phyloP scores from a whole-genome alignment of 2,329 filamentous ascomycete genomes.

The Raffaelea ambrosiae region DNA sequence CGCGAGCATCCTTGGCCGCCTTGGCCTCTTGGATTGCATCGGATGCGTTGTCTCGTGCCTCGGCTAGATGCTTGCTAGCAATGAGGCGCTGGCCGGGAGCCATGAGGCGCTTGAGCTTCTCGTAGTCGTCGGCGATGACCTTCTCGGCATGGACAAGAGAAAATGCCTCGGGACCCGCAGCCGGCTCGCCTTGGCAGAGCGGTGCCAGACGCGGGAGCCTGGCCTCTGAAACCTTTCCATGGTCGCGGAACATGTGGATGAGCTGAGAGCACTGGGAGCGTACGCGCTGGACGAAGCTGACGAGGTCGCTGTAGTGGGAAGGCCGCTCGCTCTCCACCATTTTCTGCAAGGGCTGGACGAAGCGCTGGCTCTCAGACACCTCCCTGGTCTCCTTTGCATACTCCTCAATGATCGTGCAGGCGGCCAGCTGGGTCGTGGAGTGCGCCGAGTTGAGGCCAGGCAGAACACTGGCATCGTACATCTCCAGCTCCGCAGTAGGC shows the following conservation, averaged over 20 bases:
- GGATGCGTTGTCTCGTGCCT: conserved; percentile 63
- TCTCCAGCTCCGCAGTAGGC: conserved; percentile 52
- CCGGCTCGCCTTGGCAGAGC: conserved; percentile 85
- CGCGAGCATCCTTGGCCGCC: conserved; percentile 68
- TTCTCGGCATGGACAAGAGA: conserved; percentile 82
- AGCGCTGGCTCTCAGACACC: conserved; percentile 45
- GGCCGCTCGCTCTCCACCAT: conserved; percentile 79
- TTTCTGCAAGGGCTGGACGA: conserved; percentile 57
- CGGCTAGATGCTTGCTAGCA: conserved; percentile 67
- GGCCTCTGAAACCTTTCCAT: conserved; percentile 68
- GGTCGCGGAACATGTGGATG: conserved; percentile 83
- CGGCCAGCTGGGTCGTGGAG: conserved; percentile 78
- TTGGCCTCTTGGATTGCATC: conserved; percentile 73
- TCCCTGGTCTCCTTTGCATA: conserved; percentile 57
- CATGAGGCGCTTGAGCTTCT: conserved; percentile 80
- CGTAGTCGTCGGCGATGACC: conserved; percentile 76
- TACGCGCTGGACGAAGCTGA: conserved; percentile 81
- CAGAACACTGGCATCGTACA: conserved; percentile 57
- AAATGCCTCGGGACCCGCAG: conserved; percentile 88
- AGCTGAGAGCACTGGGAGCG: conserved; percentile 87
- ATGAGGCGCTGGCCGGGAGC: conserved; percentile 82
- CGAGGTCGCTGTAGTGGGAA: conserved; percentile 76
- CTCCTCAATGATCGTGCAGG: conserved; percentile 80
- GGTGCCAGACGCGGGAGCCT: conserved; percentile 77
- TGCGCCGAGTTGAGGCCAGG: conserved; percentile 62